These are phyloP conservation scores for Marchantia polymorpha DNA, from an alignment of 225 moss, liverwort and hornwort species.

Conservation along the genomic window DNA sequence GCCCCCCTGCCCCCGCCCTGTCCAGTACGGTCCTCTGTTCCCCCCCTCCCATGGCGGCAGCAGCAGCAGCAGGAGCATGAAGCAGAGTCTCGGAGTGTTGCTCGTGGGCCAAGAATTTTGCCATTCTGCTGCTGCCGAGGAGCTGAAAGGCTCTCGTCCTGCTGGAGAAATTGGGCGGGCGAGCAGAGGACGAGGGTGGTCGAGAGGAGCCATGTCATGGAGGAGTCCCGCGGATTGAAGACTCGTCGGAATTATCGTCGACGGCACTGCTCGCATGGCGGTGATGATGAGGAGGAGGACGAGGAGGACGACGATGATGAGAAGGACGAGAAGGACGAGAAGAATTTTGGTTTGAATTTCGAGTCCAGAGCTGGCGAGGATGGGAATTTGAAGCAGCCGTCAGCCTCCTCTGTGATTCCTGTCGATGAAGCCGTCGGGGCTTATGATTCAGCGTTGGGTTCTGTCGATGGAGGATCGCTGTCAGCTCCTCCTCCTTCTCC, in stretches of 20 bases:
- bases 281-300: constrained; percentile 1
- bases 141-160: no score
- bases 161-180: background rate
- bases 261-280: background rate
- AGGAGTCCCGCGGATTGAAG: background rate
- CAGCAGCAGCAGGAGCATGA: no score
- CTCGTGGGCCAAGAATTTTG: background rate
- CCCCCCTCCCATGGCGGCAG: background rate
- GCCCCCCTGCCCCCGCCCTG: no score
- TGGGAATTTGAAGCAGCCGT: background rate
- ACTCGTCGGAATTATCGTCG: constrained; percentile 26
- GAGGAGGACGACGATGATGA: background rate
- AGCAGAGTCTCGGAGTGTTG: background rate
- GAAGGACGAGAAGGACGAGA: no score
- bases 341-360: no score
- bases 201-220: background rate
- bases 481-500: background rate
- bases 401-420: background rate
- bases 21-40: background rate
- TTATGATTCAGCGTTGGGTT: background rate
- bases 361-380: no score
- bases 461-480: background rate
- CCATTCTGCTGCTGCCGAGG: background rate
- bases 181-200: background rate
- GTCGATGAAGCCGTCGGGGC: background rate